A percentile compares a stretch with the other conserved stretches of the same genome.
Evolutionary conservation across 1,139 yeast species (phyloP).

Genomic region (Pichia sp.): DNA sequence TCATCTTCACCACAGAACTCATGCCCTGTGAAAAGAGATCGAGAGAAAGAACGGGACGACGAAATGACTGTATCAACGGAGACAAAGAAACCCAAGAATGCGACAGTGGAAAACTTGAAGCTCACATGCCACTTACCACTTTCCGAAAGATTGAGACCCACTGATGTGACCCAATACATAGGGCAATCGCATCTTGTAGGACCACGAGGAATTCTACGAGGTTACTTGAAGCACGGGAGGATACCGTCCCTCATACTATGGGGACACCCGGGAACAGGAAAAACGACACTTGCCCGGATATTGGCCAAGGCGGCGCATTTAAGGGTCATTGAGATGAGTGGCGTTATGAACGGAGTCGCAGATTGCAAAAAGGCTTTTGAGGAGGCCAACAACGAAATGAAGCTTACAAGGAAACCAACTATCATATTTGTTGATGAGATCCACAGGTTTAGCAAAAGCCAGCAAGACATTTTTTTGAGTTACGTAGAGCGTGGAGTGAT

Average conservation of each 20-base stretch:
- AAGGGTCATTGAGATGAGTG: constrained; percentile 78
- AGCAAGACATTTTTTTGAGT: constrained; percentile 80
- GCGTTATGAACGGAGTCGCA: constrained; percentile 69
- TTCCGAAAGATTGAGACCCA: constrained; percentile 83
- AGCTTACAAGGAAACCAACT: constrained; percentile 64
- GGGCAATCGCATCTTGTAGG: constrained; percentile 88
- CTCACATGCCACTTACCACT: constrained; percentile 60
- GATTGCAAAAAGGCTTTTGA: constrained; percentile 71
- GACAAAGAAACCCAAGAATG: constrained; percentile 11
- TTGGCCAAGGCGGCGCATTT: constrained; percentile 52
- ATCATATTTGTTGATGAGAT: constrained; percentile 88
- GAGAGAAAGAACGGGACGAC: neutral
- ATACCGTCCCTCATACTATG: constrained; percentile 86
- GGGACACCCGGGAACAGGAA: constrained; percentile 98
- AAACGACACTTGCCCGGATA: constrained; percentile 70
- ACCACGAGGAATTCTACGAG: constrained; percentile 62
- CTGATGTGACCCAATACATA: constrained; percentile 63
- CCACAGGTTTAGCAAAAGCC: constrained; percentile 84
- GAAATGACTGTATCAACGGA: too few relatives aligned
- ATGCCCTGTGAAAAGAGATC: constrained; percentile 3
- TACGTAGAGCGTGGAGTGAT: constrained; percentile 66
- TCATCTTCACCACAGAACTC: neutral
- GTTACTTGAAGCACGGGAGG: constrained; percentile 56
- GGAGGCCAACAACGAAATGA: constrained; percentile 64
- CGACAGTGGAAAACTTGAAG: constrained; percentile 23